These are phyloP conservation scores for Mortierella antarctica DNA, from an alignment of 192 early-diverging fungal genomes.

Conservation along the genomic window DNA sequence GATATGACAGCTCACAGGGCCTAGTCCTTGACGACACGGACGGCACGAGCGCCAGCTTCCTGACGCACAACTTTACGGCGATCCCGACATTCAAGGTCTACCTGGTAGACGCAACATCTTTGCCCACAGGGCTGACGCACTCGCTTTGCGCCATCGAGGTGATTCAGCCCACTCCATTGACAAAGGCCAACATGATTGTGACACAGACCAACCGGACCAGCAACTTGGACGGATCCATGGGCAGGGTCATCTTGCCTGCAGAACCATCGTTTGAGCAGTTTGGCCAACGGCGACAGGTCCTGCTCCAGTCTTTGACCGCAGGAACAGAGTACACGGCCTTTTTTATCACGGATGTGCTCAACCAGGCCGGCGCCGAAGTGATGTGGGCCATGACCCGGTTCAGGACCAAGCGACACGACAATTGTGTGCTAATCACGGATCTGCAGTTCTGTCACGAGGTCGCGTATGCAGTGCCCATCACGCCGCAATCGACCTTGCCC, in stretches of 20 bases:
- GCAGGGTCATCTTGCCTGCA: conserved; percentile 46
- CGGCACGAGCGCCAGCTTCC: conserved; percentile 40
- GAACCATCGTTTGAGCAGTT: conserved; percentile 35
- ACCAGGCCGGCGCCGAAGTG: conserved; percentile 30
- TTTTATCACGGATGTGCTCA: conserved; percentile 46
- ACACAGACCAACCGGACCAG: conserved; percentile 49
- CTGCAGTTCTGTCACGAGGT: conserved; percentile 64
- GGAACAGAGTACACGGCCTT: conserved; percentile 57
- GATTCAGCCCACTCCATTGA: conserved; percentile 41
- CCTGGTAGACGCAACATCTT: conserved; percentile 12
- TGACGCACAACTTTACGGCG: conserved; percentile 38
- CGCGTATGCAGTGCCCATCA: conserved; percentile 64
- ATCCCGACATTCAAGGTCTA: conserved; percentile 41
- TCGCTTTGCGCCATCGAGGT: conserved; percentile 62
- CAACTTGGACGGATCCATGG: conserved; percentile 49
- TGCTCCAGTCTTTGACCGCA: conserved; percentile 38
- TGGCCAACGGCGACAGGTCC: conserved; percentile 34
- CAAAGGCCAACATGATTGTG: conserved; percentile 43
- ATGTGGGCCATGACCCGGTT: conserved; percentile 30
- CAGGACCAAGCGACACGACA: conserved; percentile 36
- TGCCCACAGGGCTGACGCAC: conserved; percentile 47
- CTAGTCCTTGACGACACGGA: conserved; percentile 56
- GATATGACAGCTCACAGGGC: conserved; percentile 20
- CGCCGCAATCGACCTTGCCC: conserved; percentile 22
- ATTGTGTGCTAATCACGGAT: conserved; percentile 62